Conservation (phyloP, 116 monocot species). For the Dioscorea cayenensis region DNA sequence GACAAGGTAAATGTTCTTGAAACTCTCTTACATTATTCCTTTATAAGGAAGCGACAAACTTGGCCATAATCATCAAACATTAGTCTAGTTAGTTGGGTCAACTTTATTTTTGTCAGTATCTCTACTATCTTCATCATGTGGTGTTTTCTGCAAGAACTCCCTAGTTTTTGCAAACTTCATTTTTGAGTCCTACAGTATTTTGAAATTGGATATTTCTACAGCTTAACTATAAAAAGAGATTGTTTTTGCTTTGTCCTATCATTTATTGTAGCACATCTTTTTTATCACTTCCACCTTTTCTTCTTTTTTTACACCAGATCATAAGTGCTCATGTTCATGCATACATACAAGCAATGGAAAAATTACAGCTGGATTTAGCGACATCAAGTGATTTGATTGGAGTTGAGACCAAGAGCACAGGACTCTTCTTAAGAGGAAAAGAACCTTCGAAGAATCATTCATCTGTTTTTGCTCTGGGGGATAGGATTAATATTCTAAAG, state of each 20-base stretch:
- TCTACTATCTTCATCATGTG: too few species aligned
- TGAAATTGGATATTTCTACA: too few species aligned
- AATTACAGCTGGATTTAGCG: constrained; percentile 93
- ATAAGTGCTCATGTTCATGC: constrained; percentile 96
- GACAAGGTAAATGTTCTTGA: constrained; percentile 58
- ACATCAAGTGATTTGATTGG: constrained; percentile 91
- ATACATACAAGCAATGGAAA: constrained; percentile 98
- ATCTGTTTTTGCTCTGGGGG: constrained; percentile 93
- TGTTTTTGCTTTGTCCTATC: too few species aligned
- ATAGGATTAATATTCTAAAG: constrained; percentile 91
- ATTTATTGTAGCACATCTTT: too few species aligned
- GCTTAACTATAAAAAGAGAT: too few species aligned
- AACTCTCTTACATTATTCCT: too few species aligned
- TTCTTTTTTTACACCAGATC: constrained; percentile 42
- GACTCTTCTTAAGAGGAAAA: constrained; percentile 74
- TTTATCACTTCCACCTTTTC: neutral
- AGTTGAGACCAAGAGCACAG: constrained; percentile 74
- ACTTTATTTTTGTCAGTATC: neutral
- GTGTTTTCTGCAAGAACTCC: neutral
- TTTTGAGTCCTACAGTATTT: too few species aligned
- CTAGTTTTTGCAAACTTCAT: too few species aligned
- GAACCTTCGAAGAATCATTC: constrained; percentile 89
- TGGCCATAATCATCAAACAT: too few species aligned
- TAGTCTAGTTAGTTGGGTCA: too few species aligned
- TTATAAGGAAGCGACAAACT: too few species aligned